Conservation (phyloP, 805 yeast genomes). For the Cyberlindnera saturnus region DNA sequence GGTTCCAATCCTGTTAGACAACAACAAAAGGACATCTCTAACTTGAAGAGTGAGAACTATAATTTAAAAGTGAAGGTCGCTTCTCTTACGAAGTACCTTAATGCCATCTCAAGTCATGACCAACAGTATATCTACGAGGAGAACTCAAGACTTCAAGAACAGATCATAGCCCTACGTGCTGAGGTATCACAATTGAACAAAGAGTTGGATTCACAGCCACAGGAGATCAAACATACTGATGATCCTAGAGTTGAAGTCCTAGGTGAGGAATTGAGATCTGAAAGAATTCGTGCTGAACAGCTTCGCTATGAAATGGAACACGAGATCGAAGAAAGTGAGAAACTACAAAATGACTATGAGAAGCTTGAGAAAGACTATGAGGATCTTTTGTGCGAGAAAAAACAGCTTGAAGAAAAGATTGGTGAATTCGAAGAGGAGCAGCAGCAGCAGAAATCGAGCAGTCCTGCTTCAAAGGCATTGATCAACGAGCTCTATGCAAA, state of each 20-base stretch:
- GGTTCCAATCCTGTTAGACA: slow-evolving; percentile 27
- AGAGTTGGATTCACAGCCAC: slow-evolving; percentile 4
- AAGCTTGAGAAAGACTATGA: slow-evolving; percentile 10
- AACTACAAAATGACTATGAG: slow-evolving; percentile 7
- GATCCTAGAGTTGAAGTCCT: background rate
- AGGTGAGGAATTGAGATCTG: slow-evolving; percentile 1
- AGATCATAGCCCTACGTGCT: slow-evolving; percentile 18
- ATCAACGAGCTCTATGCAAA: slow-evolving; percentile 16
- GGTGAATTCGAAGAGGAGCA: slow-evolving; percentile 3
- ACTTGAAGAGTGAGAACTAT: slow-evolving; percentile 36
- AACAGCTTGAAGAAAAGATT: slow-evolving; percentile 1
- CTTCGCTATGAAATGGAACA: slow-evolving; percentile 3
- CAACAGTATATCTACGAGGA: slow-evolving; percentile 31
- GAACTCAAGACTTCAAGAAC: slow-evolving; percentile 29
- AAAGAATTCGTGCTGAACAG: background rate
- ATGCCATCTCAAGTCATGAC: slow-evolving; percentile 33
- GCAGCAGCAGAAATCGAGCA: slow-evolving; percentile 4
- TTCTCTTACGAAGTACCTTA: slow-evolving; percentile 32
- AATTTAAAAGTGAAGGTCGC: slow-evolving; percentile 39
- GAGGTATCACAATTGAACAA: slow-evolving; percentile 20
- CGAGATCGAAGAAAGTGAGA: slow-evolving; percentile 6
- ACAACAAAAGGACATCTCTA: slow-evolving; percentile 25
- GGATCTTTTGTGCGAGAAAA: background rate
- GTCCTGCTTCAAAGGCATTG: slow-evolving; percentile 10
- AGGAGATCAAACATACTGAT: no score